Evolutionary conservation across 2,329 filamentous ascomycete genomes (phyloP), one percentile per base, ranked within the genome.

Genomic region (Microdochium bolleyi): DNA sequence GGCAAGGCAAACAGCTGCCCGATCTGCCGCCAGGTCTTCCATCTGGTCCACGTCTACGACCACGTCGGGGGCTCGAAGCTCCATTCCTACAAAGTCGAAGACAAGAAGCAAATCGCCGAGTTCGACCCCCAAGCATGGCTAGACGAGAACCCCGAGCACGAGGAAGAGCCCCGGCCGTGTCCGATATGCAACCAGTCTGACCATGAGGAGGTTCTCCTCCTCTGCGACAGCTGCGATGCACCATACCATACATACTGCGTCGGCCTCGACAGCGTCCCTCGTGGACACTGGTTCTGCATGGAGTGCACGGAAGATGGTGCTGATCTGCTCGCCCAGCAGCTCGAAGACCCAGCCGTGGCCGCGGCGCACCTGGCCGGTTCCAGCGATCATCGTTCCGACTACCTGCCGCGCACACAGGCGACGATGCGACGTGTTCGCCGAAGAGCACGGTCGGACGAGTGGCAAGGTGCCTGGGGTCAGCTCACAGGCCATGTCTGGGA

Each of bases 1-100:
- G 89, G 95, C 71, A 88, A 95, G 69, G 92, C 94, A 58, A 99
- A 97, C 72, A 96, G 92, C 67, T 99, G 94, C 70, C 94, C 94
- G 48, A 96, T 99, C 69, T 99, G 94, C 72, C 88, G 94, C 60
- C 88, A 89, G 62, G 84, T 81, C 57, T 97, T 99, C 75, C 92
- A 97, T 70, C 74, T 87, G 62, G 92, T 99, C 59, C 84, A 94
- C 67, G 84, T 99, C 56, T 87, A 87, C 69, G 83, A 88, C 64
- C 83, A 79, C 60, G 73, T 91, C 63, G 88, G 89, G 77, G 82
- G 82, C 54, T 77, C 70, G 53, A 68, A 74, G 44, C 62, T 84
- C 38, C 82, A 76, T 49, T 77, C 77, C 49, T 87, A 86, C 66
- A 68, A 74, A 50, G 88, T 94, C 57, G 78, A 89, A 68, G 87